phyloP scores from a whole-genome alignment of 192 early-diverging fungal genomes.

The Bifiguratus adelaidae region DNA sequence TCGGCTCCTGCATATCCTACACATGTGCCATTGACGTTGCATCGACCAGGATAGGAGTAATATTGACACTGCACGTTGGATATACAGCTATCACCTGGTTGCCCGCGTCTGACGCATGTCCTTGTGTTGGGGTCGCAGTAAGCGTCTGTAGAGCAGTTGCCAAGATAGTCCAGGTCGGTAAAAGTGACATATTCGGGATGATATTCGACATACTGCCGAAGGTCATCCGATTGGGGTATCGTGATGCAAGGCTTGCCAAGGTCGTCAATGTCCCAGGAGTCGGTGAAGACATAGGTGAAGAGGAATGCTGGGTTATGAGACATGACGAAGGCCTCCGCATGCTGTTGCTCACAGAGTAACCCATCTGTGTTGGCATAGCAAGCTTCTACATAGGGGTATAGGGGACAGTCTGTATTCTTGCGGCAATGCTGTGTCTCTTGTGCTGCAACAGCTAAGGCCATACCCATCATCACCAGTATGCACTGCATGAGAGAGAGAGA shows the following conservation, averaged over 20 bases:
- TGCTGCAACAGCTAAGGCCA: too few relatives aligned
- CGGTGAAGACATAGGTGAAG: conserved; percentile 7
- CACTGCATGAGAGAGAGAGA: too few relatives aligned
- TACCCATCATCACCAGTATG: too few relatives aligned
- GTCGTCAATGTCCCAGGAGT: conserved; percentile 7
- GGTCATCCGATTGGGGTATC: conserved; percentile 12
- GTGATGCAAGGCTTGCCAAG: conserved; percentile 12
- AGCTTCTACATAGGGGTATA: conserved; percentile 17
- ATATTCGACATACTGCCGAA: conserved; percentile 13
- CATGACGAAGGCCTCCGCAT: conserved; percentile 12
- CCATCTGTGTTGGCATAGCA: conserved; percentile 15
- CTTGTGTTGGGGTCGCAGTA: conserved; percentile 14
- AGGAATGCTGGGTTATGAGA: conserved; percentile 5
- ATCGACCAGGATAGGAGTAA: conserved; percentile 14
- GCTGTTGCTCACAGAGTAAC: conserved; percentile 5
- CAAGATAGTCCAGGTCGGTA: conserved; percentile 13
- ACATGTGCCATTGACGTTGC: conserved; percentile 6
- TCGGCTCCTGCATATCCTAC: conserved; percentile 6
- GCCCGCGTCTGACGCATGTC: too few relatives aligned
- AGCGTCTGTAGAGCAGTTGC: conserved; percentile 17
- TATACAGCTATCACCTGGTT: conserved; percentile 12
- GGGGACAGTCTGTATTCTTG: conserved; percentile 14
- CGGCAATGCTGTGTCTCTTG: too few relatives aligned
- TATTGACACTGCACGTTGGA: conserved; percentile 17
- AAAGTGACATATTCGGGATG: conserved; percentile 12